Conservation (phyloP, 228 moss, liverwort and hornwort genomes). For the Sphagnum magellanicum region DNA sequence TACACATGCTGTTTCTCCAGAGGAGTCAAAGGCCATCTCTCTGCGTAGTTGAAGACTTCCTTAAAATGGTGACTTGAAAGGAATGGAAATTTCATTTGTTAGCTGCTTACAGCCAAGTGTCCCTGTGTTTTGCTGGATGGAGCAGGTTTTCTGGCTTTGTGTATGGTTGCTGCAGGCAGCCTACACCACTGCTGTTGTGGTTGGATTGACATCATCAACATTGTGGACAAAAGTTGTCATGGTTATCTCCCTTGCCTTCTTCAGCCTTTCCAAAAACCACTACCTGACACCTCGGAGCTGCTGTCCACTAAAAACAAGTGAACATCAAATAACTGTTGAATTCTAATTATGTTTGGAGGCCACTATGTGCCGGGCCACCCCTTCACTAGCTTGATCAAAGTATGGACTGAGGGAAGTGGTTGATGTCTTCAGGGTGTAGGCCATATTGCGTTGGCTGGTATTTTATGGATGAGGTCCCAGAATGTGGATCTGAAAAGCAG, state of each 20-base stretch:
- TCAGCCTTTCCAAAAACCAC: too few relatives aligned
- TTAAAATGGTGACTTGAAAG: background rate
- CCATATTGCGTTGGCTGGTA: slow-evolving; percentile 37
- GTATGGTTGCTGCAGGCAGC: slow-evolving; percentile 62
- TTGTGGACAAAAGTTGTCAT: slow-evolving; percentile 41
- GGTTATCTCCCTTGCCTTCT: slow-evolving; percentile 8
- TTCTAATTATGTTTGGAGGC: too few relatives aligned
- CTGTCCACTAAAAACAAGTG: too few relatives aligned
- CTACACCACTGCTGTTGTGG: slow-evolving; percentile 48
- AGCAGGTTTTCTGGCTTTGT: slow-evolving; percentile 73
- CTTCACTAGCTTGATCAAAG: too few relatives aligned
- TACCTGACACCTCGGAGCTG: too few relatives aligned
- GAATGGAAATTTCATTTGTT: too few relatives aligned
- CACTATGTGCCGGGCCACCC: too few relatives aligned
- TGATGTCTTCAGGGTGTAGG: slow-evolving; percentile 37
- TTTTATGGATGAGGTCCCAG: slow-evolving; percentile 53
- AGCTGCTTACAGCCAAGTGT: too few relatives aligned
- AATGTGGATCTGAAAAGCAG: slow-evolving; percentile 58
- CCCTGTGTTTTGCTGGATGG: background rate
- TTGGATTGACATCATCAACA: slow-evolving; percentile 41
- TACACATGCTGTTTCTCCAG: too few relatives aligned
- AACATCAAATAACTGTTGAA: too few relatives aligned
- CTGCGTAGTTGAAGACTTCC: background rate
- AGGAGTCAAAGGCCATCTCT: background rate
- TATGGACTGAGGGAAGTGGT: too few relatives aligned